Base-by-base conservation (phyloP, 352 stramenopile genomes). In the Phytophthora aleatoria region DNA sequence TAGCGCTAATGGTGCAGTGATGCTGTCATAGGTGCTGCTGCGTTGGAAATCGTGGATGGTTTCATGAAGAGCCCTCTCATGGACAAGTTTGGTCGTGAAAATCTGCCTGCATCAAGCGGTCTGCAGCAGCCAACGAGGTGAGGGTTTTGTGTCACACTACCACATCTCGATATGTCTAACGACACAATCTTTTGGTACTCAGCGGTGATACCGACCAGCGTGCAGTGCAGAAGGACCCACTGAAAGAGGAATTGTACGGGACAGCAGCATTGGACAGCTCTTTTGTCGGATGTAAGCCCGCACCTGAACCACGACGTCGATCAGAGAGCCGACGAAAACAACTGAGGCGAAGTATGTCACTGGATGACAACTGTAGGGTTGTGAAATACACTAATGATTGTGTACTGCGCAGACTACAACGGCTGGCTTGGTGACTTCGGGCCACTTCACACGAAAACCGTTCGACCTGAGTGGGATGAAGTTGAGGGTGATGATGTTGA, bases 21-120 rank as follows among this genome's bases (percentile, higher is more conserved):
- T 64, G 41, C 11, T 60, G 44, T 42, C 9, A 27, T 49, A 92
- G 86, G 86, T 45, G 84, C 83, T 52, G 83, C 84, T 9, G 83
- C 86, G 7, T 64, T 93, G 20, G 84, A 95, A 70, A 95, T 95
- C n/a, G 84, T 83, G 3, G 79, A 92, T 50, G 67, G 83, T n/a
- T 92, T 95, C 24, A 84, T 91, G 26, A 83, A 74, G 30, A 87
- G 83, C n/a, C 78, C 83, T 54, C 61, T 94, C 7, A 83, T 94
- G 77, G 78, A 92, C 45, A 82, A 63, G 38, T 92, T 92, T 45
- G 62, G 72, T 33, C 45, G 50, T 13, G 67, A 71, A 2, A 44
- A 50, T 15, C 10, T 33, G 10, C 0, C 28, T 9, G 9, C 39
- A 38, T 26, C 31, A 52, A 27, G 15, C 43, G 30, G 27, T 24